Base-by-base conservation (phyloP, 805 yeast species). In the Yarrowia sp. region DNA sequence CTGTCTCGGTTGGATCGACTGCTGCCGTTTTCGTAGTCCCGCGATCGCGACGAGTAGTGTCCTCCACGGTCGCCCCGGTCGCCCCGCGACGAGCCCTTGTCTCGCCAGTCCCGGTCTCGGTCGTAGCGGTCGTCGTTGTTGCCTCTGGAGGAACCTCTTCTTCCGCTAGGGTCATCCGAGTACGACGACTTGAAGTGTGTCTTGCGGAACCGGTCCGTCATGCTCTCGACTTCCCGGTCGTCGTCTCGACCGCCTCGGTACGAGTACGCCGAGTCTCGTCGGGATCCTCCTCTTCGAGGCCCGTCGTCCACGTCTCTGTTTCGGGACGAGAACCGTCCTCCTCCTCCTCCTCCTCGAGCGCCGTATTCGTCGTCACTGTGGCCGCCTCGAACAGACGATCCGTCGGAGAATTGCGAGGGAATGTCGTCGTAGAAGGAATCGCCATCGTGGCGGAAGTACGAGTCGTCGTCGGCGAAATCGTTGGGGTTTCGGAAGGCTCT, bases 351-450 rank as follows among this genome's bases (percentile, higher is more conserved):
- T 48, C 61, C 48, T 22, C 61, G 19, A 41, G 48, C 26, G n/a
- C 70, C 75, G 32, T 69, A 72, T 38, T 75, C 70, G 22, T 70
- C 71, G 67, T 70, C 63, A 53, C 71, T 64, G 59, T 70, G 70
- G 42, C 70, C 40, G 5, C 50, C 65, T 43, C 66, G 56, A 2
- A 53, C 45, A 2, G 67, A 63, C 8, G 86, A 83, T 11, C 84
- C 82, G 55, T 88, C 87, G 70, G 86, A 86, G 74, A 86, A 89
- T 38, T 81, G 83, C 70, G 88, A 87, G 50, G 90, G 96, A 75
- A 91, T 84, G 77, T 91, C 97, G 75, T 88, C 86, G 76, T 87
- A 89, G 75, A 86, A 86, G 69, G 88, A 90, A 71, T 88, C 90
- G 73, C 86, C 87, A 72, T 82, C 83, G 65, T 83, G 85, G 53